Conservation (phyloP, 768 basidiomycete genomes). For the Kwoniella sp. region DNA sequence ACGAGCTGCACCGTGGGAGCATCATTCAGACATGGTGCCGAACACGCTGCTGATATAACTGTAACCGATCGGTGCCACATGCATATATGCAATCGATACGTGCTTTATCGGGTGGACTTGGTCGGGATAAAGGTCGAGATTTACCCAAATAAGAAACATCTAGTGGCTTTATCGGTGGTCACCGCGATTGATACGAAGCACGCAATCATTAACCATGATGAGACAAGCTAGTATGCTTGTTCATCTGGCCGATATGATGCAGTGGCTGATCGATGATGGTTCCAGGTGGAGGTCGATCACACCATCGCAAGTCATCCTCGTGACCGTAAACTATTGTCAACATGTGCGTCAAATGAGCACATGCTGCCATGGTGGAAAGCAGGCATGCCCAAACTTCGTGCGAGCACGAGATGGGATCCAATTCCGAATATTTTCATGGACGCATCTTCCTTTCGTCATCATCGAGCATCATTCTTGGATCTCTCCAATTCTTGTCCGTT, state of each 20-base stretch:
- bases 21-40: too few relatives aligned
- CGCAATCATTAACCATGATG: neutral
- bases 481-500: neutral
- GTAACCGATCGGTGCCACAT: neutral
- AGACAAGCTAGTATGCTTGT: neutral
- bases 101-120: neutral
- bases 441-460: neutral
- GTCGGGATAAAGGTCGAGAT: neutral
- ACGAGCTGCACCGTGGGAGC: too few relatives aligned
- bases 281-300: neutral
- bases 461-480: neutral
- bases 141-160: neutral
- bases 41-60: neutral
- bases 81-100: neutral
- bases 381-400: neutral
- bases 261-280: neutral
- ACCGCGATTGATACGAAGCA: neutral
- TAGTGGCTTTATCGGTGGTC: neutral
- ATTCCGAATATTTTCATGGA: slow-evolving; percentile 1
- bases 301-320: neutral
- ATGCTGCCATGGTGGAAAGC: neutral
- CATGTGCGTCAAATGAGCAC: neutral
- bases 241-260: neutral
- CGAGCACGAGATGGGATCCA: neutral
- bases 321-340: neutral